phyloP scores from a whole-genome alignment of 164 flowering plant species.

The Euptelea pleiosperma region DNA sequence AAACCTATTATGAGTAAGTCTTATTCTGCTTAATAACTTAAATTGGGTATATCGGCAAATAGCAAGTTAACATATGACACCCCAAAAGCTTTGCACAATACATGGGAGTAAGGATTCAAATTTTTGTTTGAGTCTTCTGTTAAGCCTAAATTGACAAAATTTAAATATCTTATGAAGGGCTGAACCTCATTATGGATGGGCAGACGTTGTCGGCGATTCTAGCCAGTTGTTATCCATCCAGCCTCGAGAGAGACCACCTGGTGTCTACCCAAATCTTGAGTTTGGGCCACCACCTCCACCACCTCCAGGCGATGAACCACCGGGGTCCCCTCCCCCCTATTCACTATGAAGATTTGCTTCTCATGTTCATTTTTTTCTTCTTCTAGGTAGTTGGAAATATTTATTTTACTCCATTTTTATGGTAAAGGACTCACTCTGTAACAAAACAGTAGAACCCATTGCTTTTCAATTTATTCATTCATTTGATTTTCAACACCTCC shows the following conservation, averaged over 20 bases:
- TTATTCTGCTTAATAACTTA: not conserved
- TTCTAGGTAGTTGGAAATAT: slow-evolving; percentile 11
- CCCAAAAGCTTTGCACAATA: not conserved
- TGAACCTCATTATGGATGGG: slow-evolving; percentile 99
- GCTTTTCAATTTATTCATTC: slow-evolving; percentile 43
- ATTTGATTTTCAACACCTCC: slow-evolving; percentile 19
- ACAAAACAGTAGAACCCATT: slow-evolving; percentile 9
- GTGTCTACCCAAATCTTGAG: slow-evolving; percentile 68
- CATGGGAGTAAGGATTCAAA: not conserved
- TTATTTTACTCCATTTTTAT: slow-evolving; percentile 9
- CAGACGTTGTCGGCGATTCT: slow-evolving; percentile 96
- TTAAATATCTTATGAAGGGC: slow-evolving; percentile 42
- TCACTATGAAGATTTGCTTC: slow-evolving; percentile 17
- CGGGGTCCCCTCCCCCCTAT: slow-evolving; percentile 26
- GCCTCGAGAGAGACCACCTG: slow-evolving; percentile 82
- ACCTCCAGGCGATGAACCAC: slow-evolving; percentile 35
- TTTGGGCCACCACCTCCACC: slow-evolving; percentile 57
- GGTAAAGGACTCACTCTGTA: slow-evolving; percentile 16
- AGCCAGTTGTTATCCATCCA: slow-evolving; percentile 75
- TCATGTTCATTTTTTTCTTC: not conserved
- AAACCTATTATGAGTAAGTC: slow-evolving; percentile 91
- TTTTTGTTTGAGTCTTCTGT: not conserved
- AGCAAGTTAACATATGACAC: not conserved
- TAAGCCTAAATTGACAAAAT: not conserved
- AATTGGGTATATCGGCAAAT: not conserved